Evolutionary conservation across 1,139 yeast species (phyloP), one percentile per base, ranked within the genome.

Genomic region (Candida freyschussii): DNA sequence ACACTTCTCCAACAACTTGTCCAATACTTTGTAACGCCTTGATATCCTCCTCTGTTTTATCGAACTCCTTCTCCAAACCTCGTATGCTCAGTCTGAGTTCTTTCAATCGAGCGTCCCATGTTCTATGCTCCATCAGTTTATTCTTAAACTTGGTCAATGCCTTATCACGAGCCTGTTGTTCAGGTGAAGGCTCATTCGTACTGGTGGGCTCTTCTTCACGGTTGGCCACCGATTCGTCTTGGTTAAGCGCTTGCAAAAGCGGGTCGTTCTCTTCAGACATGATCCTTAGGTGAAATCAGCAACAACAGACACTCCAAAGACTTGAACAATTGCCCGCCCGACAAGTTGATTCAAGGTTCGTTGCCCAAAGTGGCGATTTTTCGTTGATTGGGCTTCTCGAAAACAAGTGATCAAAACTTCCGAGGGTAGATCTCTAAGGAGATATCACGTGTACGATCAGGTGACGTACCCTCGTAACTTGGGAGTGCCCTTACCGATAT

Each of bases 11-110:
- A 48, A 93, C 84, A 54, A 93, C 80, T 62, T 93, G 99, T 5
- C 99, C 99, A 43, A 93, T 95, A 42, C 95, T 82, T 62, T 93
- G 99, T 47, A 93, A 71, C 5, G 98, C 97, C 62, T 87, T 89
- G 59, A 91, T 91, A 54, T 91, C 97, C 50, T 87, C 89, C 59
- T 93, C 99, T 3, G 98, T 89, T 65, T 86, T 87, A 39, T 84
- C 93, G 59, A 78, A 91, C 45, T 81, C 81, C 53, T 76, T 78
- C 46, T 87, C 96, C 47, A 87, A 65, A 48, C 75, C 94, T 59
- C 89, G 80, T 64, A 91, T 84, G 43, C 81, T 75, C 55, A 85
- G 65, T 48, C 98, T 75, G 45, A 89, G 69, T 34, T 81, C 89
- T 59, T 87, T 91, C 52, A 93, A 70, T 53, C 87, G 78, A 27